phyloP scores from a whole-genome alignment of 305 asterid genomes.

The Fraxinus angustifolia region DNA sequence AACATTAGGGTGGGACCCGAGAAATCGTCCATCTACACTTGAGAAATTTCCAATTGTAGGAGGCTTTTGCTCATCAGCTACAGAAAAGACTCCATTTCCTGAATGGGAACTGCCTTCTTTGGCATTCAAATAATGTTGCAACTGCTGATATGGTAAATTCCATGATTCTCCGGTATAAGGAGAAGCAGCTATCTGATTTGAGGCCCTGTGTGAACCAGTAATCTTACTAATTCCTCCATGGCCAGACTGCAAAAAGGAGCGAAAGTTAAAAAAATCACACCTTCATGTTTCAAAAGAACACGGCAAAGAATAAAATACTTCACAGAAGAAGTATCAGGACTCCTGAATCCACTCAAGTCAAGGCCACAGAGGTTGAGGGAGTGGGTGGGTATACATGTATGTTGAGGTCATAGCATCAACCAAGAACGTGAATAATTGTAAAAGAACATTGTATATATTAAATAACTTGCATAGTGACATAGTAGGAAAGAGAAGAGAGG shows the following conservation, averaged over 20 bases:
- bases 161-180: conserved; percentile 36
- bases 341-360: not conserved
- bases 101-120: conserved; percentile 38
- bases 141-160: conserved; percentile 25
- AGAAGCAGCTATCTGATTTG: conserved; percentile 33
- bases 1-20: conserved; percentile 38
- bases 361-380: not conserved
- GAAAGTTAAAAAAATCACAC: conserved; percentile 9
- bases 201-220: conserved; percentile 20
- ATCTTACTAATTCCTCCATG: conserved; percentile 41
- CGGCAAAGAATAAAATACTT: not conserved
- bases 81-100: conserved; percentile 31
- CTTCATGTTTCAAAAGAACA: conserved; percentile 3
- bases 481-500: conserved; percentile 1
- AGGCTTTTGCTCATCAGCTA: conserved; percentile 39
- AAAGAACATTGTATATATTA: not conserved
- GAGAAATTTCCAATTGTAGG: conserved; percentile 35
- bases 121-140: conserved; percentile 26
- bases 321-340: not conserved
- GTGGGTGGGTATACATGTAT: not conserved
- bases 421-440: not conserved
- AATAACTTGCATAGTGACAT: not conserved
- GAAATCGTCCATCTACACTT: conserved; percentile 38
- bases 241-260: conserved; percentile 41
- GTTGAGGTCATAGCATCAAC: not conserved